phyloP scores from a whole-genome alignment of 2,329 filamentous ascomycete genomes.

The Fusarium sp. region DNA sequence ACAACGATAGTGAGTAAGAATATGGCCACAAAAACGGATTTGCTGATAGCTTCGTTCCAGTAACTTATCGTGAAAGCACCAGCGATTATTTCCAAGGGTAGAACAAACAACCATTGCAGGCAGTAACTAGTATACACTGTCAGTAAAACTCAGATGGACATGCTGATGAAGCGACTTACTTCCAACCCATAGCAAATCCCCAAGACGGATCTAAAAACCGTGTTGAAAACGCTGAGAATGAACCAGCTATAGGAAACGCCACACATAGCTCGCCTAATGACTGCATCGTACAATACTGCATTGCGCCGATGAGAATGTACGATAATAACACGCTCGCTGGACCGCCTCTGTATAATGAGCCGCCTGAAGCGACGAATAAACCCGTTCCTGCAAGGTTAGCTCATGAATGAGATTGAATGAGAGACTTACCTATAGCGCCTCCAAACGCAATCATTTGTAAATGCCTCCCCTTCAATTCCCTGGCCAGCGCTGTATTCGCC shows the following conservation, averaged over 20 bases:
- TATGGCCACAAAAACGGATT: constrained; percentile 82
- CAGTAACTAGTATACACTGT: constrained; percentile 70
- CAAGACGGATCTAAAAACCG: constrained; percentile 93
- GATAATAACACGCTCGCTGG: constrained; percentile 82
- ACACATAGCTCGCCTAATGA: constrained; percentile 93
- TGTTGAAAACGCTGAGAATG: constrained; percentile 93
- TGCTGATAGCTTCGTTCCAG: constrained; percentile 74
- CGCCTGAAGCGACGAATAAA: constrained; percentile 86
- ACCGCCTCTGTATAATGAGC: constrained; percentile 77
- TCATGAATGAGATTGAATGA: not conserved
- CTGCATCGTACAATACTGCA: constrained; percentile 94
- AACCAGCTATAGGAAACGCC: constrained; percentile 88
- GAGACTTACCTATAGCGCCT: constrained; percentile 78
- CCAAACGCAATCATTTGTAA: constrained; percentile 98
- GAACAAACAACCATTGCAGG: constrained; percentile 84
- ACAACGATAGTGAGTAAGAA: constrained; percentile 80
- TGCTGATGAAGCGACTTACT: constrained; percentile 61
- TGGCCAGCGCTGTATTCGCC: constrained; percentile 78
- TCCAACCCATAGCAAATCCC: constrained; percentile 97
- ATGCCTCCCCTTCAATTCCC: constrained; percentile 84
- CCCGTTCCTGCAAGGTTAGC: constrained; percentile 70
- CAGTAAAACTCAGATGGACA: not conserved
- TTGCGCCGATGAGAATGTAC: constrained; percentile 80
- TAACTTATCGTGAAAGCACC: constrained; percentile 86
- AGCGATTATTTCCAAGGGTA: constrained; percentile 88